Evolutionary conservation across 345 rosid genomes (phyloP).

Genomic region (Ricinus communis): DNA sequence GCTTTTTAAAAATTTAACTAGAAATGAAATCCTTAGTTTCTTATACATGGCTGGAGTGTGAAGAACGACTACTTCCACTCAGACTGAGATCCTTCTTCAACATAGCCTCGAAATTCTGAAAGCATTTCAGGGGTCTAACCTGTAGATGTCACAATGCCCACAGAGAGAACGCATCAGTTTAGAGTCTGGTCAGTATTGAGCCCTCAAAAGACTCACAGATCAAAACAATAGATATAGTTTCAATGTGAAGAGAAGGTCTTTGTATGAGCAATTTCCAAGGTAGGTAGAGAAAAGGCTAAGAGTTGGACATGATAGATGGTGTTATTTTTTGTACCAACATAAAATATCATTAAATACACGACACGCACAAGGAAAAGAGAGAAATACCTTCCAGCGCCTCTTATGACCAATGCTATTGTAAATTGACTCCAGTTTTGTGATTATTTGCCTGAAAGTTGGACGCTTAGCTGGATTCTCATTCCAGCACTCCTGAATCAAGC

Average conservation of each 20-base stretch:
- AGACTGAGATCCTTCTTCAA: conserved; percentile 58
- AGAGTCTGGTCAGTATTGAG: neutral
- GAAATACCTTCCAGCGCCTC: conserved; percentile 74
- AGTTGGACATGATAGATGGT: neutral
- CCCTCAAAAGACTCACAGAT: neutral
- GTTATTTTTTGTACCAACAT: neutral
- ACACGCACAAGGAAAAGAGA: neutral
- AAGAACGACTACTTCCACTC: conserved; percentile 51
- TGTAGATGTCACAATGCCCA: conserved; percentile 28
- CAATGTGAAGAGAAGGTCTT: neutral
- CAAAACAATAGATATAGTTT: neutral
- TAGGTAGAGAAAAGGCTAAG: neutral
- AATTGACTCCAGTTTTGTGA: conserved; percentile 59
- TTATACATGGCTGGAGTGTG: conserved; percentile 51
- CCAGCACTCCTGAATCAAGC: conserved; percentile 95
- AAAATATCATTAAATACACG: neutral
- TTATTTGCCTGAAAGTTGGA: conserved; percentile 76
- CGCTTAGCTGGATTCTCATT: conserved; percentile 70
- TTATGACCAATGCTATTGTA: conserved; percentile 52
- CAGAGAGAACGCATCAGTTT: conserved; percentile 6
- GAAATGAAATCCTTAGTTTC: conserved; percentile 2
- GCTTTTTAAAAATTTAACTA: conserved; percentile 6
- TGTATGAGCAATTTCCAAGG: neutral
- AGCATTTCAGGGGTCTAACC: conserved; percentile 74
- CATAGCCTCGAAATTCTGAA: conserved; percentile 61